phyloP scores from a whole-genome alignment of 306 rosid genomes.

The Potentilla sterilis region DNA sequence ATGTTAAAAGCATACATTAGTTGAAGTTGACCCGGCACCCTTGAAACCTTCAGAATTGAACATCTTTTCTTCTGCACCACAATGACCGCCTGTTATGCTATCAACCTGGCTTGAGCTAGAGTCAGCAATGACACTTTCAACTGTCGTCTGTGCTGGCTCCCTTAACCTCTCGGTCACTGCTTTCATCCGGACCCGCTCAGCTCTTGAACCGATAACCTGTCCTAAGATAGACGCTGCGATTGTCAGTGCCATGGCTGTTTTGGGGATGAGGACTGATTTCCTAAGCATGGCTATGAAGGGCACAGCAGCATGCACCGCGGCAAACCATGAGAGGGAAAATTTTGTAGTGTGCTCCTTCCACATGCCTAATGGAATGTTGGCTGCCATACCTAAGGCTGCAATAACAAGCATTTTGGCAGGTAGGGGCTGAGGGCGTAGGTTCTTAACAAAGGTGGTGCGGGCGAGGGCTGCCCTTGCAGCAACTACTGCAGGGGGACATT shows the following conservation, averaged over 20 bases:
- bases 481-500: constrained; percentile 75
- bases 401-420: constrained; percentile 80
- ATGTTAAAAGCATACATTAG: not conserved
- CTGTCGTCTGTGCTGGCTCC: constrained; percentile 10
- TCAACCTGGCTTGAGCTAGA: not conserved
- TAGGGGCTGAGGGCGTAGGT: constrained; percentile 81
- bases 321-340: constrained; percentile 74
- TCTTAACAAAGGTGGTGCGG: constrained; percentile 68
- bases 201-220: constrained; percentile 82
- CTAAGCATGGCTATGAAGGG: constrained; percentile 84
- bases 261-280: constrained; percentile 79
- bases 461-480: constrained; percentile 92
- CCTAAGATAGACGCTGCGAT: constrained; percentile 75
- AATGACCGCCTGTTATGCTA: not conserved
- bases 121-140: constrained; percentile 23
- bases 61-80: not conserved
- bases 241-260: constrained; percentile 82
- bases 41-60: not conserved
- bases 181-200: constrained; percentile 64
- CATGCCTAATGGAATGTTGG: constrained; percentile 71
- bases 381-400: constrained; percentile 81
- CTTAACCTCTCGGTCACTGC: constrained; percentile 49
- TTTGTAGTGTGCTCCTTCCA: constrained; percentile 83
- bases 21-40: not conserved
- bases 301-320: constrained; percentile 80